Base-by-base conservation (phyloP, 2,329 filamentous ascomycete species). In the Fusarium torreyae region DNA sequence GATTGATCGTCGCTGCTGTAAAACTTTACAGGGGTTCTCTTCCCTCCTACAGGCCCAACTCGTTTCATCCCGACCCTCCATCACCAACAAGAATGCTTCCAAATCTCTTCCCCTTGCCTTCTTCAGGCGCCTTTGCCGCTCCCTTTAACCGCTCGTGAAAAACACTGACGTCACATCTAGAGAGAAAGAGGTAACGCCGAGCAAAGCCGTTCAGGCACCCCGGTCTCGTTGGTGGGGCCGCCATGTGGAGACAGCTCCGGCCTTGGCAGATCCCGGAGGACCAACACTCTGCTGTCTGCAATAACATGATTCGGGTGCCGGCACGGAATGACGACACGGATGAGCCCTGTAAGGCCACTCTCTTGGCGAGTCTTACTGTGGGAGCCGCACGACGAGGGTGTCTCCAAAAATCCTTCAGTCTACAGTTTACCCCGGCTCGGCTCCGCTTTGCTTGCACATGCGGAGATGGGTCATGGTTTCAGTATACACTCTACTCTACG, bases 251-350 rank as follows among this genome's bases (percentile, higher is more conserved):
- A 40, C 26, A 42, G 45, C 49, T 14, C 66, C 63, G 67, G 59
- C 65, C 59, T 74, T 74, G 71, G 69, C 71, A 72, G 64, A 70
- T 71, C 68, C 53, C 64, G 39, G 62, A 36, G 18, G 11, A 22
- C 31, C 28, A 31, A 31, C 28, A 13, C 36, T 26, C 42, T 40
- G 4, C 20, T 3, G 17, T 18, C 24, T 28, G 22, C 28, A 15
- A 42, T 24, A 57, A 53, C 38, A 36, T 43, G 36, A 44, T 33
- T 61, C 69, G 71, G 71, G 51, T 63, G 49, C 65, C 67, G 71
- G 70, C 68, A 64, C 65, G 58, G 63, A 58, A 70, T 73, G 67
- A 70, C 69, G 67, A 73, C 60, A 63, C 51, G 26, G 48, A 43
- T 28, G 33, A 20, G 58, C 58, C 53, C 51, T 59, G 55, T 43